Evolutionary conservation across 345 rosid genomes (phyloP).

Genomic region (Kernera saxatilis): DNA sequence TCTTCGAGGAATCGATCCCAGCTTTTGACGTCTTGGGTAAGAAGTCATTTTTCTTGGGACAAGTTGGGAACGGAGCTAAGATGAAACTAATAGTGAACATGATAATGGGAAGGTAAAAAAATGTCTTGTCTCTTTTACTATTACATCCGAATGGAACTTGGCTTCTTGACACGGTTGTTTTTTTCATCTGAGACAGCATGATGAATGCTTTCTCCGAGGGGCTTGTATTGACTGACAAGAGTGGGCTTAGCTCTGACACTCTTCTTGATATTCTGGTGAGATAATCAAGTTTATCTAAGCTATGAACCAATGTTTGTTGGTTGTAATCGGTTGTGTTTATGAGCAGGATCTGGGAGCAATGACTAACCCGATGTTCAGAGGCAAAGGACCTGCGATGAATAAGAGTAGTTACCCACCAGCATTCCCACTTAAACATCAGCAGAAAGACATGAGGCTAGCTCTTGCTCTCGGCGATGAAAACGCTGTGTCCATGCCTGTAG

Average conservation of each 20-base stretch:
- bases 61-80: constrained; percentile 90
- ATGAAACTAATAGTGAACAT: constrained; percentile 95
- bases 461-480: constrained; percentile 95
- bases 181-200: constrained; percentile 43
- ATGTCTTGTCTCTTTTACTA: neutral
- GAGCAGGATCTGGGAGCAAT: constrained; percentile 76
- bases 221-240: constrained; percentile 71
- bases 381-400: constrained; percentile 84
- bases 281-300: neutral
- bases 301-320: neutral
- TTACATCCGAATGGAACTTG: neutral
- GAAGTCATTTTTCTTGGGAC: constrained; percentile 81
- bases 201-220: constrained; percentile 96
- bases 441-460: constrained; percentile 93
- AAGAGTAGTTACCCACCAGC: constrained; percentile 61
- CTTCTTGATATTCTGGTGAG: constrained; percentile 81
- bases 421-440: constrained; percentile 89
- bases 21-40: constrained; percentile 84
- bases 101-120: constrained; percentile 89
- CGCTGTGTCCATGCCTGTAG: constrained; percentile 85
- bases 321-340: neutral
- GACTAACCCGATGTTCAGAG: constrained; percentile 77
- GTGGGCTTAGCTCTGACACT: constrained; percentile 64
- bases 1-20: constrained; percentile 70
- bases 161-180: neutral